Evolutionary conservation across 495 filamentous ascomycete genomes (phyloP).

Genomic region (Podospora sp.): DNA sequence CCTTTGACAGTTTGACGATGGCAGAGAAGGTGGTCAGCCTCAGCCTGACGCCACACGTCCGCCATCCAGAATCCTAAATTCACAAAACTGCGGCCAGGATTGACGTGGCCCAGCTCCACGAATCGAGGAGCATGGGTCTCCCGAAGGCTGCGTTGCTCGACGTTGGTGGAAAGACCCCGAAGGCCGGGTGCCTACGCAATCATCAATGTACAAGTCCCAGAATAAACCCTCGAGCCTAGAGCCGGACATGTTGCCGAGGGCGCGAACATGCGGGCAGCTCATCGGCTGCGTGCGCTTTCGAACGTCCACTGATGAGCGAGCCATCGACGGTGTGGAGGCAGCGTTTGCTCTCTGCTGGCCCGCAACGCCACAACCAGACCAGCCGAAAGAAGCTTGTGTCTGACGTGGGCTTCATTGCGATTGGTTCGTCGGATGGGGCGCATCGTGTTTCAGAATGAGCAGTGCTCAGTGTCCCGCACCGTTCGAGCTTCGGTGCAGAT

Average conservation of each 20-base stretch:
- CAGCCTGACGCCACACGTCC: not conserved
- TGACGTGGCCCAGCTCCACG: not conserved
- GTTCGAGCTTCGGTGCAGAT: not conserved
- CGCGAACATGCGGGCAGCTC: not conserved
- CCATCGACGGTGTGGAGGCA: not conserved
- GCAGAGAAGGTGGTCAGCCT: not conserved
- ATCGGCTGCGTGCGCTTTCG: not conserved
- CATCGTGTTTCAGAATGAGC: constrained; percentile 13
- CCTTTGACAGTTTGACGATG: too few relatives aligned
- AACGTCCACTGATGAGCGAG: not conserved
- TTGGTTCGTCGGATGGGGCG: constrained; percentile 5
- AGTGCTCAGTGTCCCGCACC: not conserved
- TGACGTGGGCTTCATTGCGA: constrained; percentile 5
- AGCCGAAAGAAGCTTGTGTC: constrained; percentile 10
- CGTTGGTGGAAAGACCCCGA: not conserved
- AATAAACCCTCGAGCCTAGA: not conserved
- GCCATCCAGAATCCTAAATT: not conserved
- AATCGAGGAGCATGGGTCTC: not conserved
- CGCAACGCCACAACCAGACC: not conserved
- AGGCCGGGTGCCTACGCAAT: not conserved
- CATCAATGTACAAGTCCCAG: not conserved
- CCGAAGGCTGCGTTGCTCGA: not conserved
- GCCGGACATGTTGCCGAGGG: not conserved
- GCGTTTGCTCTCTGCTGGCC: not conserved
- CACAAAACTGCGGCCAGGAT: not conserved